Base-by-base conservation (phyloP, 345 rosid genomes). In the Bretschneidera sinensis region DNA sequence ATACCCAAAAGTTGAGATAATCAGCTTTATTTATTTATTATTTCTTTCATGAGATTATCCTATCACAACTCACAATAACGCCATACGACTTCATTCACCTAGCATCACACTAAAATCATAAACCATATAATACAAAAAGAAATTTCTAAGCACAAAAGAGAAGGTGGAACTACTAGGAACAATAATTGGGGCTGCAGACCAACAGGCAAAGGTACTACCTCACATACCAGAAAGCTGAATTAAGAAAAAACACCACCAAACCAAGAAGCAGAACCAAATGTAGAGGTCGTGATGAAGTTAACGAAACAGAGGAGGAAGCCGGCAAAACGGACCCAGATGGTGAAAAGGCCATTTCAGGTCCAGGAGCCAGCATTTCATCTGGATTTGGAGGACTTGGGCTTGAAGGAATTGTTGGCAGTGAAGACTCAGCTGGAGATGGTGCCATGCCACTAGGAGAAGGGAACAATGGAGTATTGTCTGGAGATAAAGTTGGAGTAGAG, bases 351-450 rank as follows among this genome's bases (percentile, higher is more conserved):
- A 61, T 28, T 51, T 33, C 67, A 25, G 88, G 86, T 1, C 68
- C 79, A 19, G 78, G 82, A 56, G 83, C 71, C 0, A 53, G 57
- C 24, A 68, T 21, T 17, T 45, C 48, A 64, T 85, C 90, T 2
- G 92, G 96, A 62, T 88, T 88, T 25, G 92, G 96, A 15, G 96
- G 96, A 72, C 92, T 88, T 4, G 82, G 88, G 71, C 74, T 88
- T 25, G 96, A 80, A 33, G 96, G 92, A 50, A 88, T 88, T n/a
- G 82, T 77, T 0, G 96, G 96, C 17, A 81, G 64, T 21, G 81
- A 83, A 15, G 92, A 73, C 21, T 79, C 84, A 2, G 78, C 17
- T 0, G 89, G 92, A 58, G 87, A 69, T 25, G 79, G 79, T 14
- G 81, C 68, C 43, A 34, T 65, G 14, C 61, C 78, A 58, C 65